Evolutionary conservation across 441 rosid genomes (phyloP).

Genomic region (Syzygium syzygioides): DNA sequence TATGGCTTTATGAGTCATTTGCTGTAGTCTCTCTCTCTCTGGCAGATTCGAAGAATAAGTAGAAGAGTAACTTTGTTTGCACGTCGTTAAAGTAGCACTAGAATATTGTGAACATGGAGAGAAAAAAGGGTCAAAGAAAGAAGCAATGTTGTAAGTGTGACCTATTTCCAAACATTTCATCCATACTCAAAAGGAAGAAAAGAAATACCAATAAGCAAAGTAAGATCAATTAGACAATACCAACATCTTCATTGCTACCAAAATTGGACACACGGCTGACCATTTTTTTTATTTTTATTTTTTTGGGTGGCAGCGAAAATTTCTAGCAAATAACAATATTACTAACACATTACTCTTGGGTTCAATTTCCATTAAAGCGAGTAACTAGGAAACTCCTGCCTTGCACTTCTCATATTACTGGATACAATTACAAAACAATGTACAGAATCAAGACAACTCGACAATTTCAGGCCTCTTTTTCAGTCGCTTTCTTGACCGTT

Average conservation of each 20-base stretch:
- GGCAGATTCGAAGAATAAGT: not conserved
- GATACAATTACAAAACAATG: not conserved
- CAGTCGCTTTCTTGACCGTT: conserved; percentile 4
- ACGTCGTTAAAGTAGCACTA: not conserved
- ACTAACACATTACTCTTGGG: not conserved
- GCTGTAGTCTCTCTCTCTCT: not conserved
- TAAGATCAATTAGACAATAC: not conserved
- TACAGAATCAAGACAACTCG: conserved; percentile 34
- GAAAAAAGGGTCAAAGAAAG: not conserved
- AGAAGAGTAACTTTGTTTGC: not conserved
- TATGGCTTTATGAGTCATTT: not conserved
- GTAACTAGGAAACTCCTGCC: not conserved
- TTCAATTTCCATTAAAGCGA: not conserved
- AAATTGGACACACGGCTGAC: not conserved
- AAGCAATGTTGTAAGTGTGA: not conserved
- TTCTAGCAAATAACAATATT: not conserved
- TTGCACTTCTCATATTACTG: not conserved
- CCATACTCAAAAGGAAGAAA: not conserved
- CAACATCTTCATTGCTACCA: not conserved
- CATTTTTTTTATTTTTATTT: too few species aligned
- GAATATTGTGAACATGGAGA: not conserved
- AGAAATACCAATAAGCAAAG: not conserved
- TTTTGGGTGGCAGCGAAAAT: not conserved
- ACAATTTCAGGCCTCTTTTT: conserved; percentile 33
- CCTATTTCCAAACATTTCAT: not conserved